Evolutionary conservation across 2,329 filamentous ascomycete genomes (phyloP), one percentile per base, ranked within the genome.

Genomic region (Tolypocladium inflatum): DNA sequence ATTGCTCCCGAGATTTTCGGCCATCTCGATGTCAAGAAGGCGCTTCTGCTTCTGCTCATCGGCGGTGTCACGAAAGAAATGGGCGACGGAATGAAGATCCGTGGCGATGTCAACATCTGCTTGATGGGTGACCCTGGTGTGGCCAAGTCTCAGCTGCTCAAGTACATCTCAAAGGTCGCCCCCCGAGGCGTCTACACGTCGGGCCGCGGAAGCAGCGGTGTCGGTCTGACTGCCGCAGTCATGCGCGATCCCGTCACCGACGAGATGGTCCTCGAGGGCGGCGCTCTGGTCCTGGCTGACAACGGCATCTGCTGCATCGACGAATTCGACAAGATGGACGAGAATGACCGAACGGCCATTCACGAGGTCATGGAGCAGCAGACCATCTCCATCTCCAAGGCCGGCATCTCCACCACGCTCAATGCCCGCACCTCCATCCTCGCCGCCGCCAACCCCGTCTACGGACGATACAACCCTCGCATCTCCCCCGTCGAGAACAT

Each of bases 71-170:
- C 87, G 4, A 99, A 99, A 74, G 88, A 94, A 68, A 95, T 97
- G 83, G 91, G 91, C 56, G 94, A 99, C 68, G 94, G 94, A 60
- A 97, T 99, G 94, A 89, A 91, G 68, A 99, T 99, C 71, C 91
- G 94, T 81, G 94, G 94, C 67, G 94, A 99, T 70, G 96, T 99
- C 79, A 99, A 99, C 76, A 88, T 99, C 62, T 97, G 94, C 73
- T 78, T 99, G 68, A 99, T 99, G 94, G 94, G 94, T 81, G 94
- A 99, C 69, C 94, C 94, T 71, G 94, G 94, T 90, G 94, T 99
- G 70, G 94, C 94, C 77, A 99, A 99, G 78, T 99, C 94, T 42
- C 94, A 99, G 78, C 78, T 99, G 64, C 82, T 99, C 64, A 97
- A 97, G 76, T 99, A 99, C 73, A 97, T 99, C 70, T 91, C 91